A percentile compares a stretch with the other conserved stretches of the same genome.
Conservation (phyloP, 495 filamentous ascomycete species). For the Tuber melanosporum region DNA sequence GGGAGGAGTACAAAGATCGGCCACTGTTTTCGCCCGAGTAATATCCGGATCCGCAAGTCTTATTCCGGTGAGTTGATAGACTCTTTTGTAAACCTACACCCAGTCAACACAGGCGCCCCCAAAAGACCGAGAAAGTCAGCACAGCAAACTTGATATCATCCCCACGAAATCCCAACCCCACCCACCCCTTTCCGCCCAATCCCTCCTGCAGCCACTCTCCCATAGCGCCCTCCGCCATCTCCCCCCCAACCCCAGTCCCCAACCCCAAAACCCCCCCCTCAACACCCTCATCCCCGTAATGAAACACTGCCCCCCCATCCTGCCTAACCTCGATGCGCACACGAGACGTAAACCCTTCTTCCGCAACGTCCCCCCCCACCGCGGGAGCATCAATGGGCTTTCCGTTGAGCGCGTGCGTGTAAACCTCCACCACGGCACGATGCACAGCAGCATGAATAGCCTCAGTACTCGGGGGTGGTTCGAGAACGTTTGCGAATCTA, state of each 20-base stretch:
- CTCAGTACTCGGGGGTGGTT: background rate
- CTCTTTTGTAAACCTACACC: slow-evolving; percentile 44
- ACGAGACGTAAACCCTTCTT: background rate
- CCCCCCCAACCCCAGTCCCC: slow-evolving; percentile 8
- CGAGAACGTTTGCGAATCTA: background rate
- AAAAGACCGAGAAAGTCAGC: background rate
- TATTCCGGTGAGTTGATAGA: slow-evolving; percentile 68
- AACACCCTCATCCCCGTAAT: slow-evolving; percentile 6
- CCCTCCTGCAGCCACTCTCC: slow-evolving; percentile 19
- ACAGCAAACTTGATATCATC: background rate
- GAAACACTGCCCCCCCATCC: slow-evolving; percentile 11
- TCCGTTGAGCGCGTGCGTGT: slow-evolving; percentile 17
- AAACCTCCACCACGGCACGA: slow-evolving; percentile 28
- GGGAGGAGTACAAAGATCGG: slow-evolving; percentile 44
- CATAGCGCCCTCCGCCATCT: slow-evolving; percentile 12
- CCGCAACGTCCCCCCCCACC: background rate
- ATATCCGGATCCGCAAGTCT: slow-evolving; percentile 64
- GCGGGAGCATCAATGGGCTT: background rate
- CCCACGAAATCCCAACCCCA: background rate
- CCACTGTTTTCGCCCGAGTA: slow-evolving; percentile 49
- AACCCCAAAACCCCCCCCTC: slow-evolving; percentile 16
- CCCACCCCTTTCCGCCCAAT: slow-evolving; percentile 13
- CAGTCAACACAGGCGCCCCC: slow-evolving; percentile 11
- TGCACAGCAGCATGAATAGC: slow-evolving; percentile 19
- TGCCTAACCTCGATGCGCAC: slow-evolving; percentile 15